Evolutionary conservation across 192 early-diverging fungal species (phyloP), one percentile per base, ranked within the genome.

Genomic region (Backusella australiensis): DNA sequence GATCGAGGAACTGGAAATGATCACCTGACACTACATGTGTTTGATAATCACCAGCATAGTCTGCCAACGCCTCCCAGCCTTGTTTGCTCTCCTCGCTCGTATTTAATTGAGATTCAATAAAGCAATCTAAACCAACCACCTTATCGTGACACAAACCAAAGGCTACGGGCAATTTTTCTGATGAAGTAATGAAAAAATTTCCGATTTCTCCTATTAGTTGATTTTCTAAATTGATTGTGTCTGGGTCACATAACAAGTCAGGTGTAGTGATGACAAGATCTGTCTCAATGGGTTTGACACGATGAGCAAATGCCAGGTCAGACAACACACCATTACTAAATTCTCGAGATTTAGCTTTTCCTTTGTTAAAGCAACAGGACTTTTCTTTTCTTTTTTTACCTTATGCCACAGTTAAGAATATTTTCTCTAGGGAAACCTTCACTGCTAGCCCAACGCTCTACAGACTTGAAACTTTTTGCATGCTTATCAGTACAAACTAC

Each of bases 331-430:
- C 66, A 21, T 35, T 67, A 67, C 77, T 73, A 38, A 38, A 63
- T 26, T 63, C 56, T 63, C 56, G 56, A 63, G 56, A 63, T 63
- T 63, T 63, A 63, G 56, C 21, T 12, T 53, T 32, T 32, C 21
- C 4, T 39, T 8, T 39, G 8, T 39, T 12, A 12, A 12, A 39
- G 38, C 38, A 39, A 39, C 38, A 39, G 11, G 8, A 12, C 38
- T n/a, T 49, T 49, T n/a, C 6, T 6, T n/a, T 49, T n/a, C n/a
- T 49, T 67, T 65, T 44, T 21, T 49, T 77, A 80, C 82, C 79
- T 80, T 70, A 82, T 67, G 1, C 83, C 83, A 36, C 56, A 56
- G 53, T 84, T 82, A 2, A 84, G 15, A 19, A 84, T 76, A 26
- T 84, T 49, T 15, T 72, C 74, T 67, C 67, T 72, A 42, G 83